These are phyloP conservation scores for Leishmania lainsoni DNA, from an alignment of 208 protist species.

Conservation along the genomic window DNA sequence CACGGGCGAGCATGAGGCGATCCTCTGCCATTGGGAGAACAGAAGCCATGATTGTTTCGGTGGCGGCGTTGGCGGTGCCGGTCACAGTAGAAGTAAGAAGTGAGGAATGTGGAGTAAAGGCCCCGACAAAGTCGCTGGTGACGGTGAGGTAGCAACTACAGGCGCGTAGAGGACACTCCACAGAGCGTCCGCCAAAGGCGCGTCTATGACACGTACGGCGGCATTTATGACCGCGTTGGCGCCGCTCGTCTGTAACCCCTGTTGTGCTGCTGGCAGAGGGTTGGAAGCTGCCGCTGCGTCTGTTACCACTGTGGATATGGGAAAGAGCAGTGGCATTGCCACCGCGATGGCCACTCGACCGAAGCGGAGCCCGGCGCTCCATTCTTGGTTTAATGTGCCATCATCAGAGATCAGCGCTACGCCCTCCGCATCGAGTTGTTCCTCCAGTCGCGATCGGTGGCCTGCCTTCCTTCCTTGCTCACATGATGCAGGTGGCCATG, in stretches of 20 bases:
- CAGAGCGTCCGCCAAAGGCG: constrained; percentile 18
- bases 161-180: constrained; percentile 20
- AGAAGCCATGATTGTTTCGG: background rate
- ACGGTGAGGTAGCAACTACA: background rate
- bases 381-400: background rate
- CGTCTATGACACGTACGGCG: background rate
- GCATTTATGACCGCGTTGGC: background rate
- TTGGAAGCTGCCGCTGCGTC: background rate
- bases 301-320: background rate
- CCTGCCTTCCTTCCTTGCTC: background rate
- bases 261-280: background rate
- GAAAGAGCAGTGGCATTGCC: background rate
- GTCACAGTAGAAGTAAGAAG: background rate
- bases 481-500: background rate
- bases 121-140: background rate
- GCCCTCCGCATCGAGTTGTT: constrained; percentile 10
- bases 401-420: background rate
- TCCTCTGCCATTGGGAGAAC: constrained; percentile 14
- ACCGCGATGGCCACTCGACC: constrained; percentile 10
- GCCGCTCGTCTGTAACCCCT: background rate
- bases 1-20: constrained; percentile 30
- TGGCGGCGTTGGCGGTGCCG: background rate
- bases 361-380: background rate
- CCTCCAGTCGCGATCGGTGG: constrained; percentile 6
- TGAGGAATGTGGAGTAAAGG: background rate